Evolutionary conservation across 495 filamentous ascomycete species (phyloP).

Genomic region (Penicillium atrosanguineum): DNA sequence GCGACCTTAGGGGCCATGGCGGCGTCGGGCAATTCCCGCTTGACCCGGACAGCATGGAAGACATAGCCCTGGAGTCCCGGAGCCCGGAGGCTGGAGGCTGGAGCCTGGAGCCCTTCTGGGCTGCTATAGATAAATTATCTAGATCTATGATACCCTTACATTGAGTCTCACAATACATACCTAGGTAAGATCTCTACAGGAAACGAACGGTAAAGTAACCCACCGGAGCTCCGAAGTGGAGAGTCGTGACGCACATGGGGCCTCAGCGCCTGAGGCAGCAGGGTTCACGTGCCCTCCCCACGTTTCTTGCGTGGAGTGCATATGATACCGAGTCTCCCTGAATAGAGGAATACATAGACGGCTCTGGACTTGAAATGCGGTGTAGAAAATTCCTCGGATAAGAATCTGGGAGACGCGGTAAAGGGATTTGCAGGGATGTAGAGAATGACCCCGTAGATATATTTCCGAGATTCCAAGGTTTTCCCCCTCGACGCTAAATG

Average conservation of each 20-base stretch:
- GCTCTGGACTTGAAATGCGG: neutral
- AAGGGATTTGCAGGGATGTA: neutral
- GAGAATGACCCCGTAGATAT: neutral
- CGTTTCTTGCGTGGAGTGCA: constrained; percentile 1
- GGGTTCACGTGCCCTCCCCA: constrained; percentile 5
- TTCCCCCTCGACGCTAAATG: neutral
- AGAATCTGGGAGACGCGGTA: neutral
- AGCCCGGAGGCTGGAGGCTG: no score
- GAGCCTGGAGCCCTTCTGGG: no score
- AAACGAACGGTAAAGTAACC: constrained; percentile 1
- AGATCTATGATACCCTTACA: no score
- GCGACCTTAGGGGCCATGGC: neutral
- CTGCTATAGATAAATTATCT: no score
- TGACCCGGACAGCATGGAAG: neutral
- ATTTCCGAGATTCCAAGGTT: neutral
- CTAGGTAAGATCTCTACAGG: neutral
- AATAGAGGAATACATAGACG: constrained; percentile 1
- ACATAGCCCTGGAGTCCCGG: no score
- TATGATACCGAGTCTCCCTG: neutral
- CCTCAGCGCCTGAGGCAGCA: constrained; percentile 12
- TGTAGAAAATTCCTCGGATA: neutral
- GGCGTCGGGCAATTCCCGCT: neutral
- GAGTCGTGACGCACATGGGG: constrained; percentile 26
- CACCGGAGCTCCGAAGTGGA: constrained; percentile 27
- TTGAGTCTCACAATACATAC: no score